Evolutionary conservation across 1,284 basidiomycete genomes (phyloP), one percentile per base, ranked within the genome.

Genomic region (Prillingera fragicola): DNA sequence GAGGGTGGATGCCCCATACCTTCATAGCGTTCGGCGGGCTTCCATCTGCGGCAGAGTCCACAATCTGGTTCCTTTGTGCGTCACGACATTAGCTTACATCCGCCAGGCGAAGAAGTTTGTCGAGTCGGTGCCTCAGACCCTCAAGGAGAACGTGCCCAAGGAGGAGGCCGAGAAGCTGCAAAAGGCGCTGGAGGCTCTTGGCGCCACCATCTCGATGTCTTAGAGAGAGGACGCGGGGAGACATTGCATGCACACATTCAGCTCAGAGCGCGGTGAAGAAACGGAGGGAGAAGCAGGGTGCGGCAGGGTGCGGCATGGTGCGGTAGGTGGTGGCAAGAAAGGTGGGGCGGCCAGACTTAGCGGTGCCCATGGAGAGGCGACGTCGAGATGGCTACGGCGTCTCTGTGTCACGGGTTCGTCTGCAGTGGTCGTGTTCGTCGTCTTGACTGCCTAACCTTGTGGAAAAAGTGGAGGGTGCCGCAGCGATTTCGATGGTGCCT

Each of bases 71-170:
- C 25, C 29, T 34, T 33, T 38, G 21, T 50, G 18, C 36, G 17
- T 13, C 22, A 21, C n/a, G n/a, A 22, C 36, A 18, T 14, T 2
- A 28, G 15, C 43, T 45, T 15, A 50, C 43, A 5, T 18, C n/a
- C n/a, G 26, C 25, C 45, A 95, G 91, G 95, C 95, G 27, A 99
- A 99, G 81, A 98, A 96, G 75, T 96, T 98, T 63, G 95, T 98
- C 48, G 95, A 99, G 74, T 90, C 87, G 21, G 75, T 90, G 57
- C 95, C 95, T 25, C 87, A 97, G 74, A 75, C 85, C 4, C 76
- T 99, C 63, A 99, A 98, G 77, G 95, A 98, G 75, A 90, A 90
- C 67, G 69, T 95, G 50, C 80, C 87, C 26, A 99, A 99, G 75
- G 95, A 99, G 62, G 95, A 99, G 38, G 92, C 92, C 10, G 94